These are phyloP conservation scores for Aspergillus taichungensis DNA, from an alignment of 495 filamentous ascomycete genomes.

Conservation along the genomic window DNA sequence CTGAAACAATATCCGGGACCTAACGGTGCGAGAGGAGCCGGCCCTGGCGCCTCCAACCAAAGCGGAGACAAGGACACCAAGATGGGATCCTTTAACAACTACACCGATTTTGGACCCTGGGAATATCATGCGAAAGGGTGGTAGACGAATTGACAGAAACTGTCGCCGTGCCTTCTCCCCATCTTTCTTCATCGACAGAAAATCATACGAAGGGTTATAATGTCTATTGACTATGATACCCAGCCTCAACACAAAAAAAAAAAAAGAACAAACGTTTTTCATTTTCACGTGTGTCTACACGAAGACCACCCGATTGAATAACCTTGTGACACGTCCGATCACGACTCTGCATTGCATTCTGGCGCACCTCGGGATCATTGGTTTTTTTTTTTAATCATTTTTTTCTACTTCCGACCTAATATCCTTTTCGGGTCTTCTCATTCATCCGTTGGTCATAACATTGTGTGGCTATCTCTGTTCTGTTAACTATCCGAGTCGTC, in stretches of 20 bases:
- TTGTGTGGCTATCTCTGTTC: conserved; percentile 23
- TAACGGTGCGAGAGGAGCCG: conserved; percentile 16
- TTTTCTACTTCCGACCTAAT: conserved; percentile 1
- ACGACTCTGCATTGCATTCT: conserved; percentile 42
- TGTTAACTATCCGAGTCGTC: conserved; percentile 10
- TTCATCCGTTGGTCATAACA: conserved; percentile 8
- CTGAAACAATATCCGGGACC: conserved; percentile 62
- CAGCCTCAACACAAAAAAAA: conserved; percentile 2
- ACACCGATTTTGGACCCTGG: conserved; percentile 54
- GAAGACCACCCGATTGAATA: conserved; percentile 18
- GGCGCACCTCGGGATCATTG: conserved; percentile 33
- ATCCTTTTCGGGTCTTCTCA: conserved; percentile 3
- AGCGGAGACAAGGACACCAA: conserved; percentile 39
- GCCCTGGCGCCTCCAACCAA: conserved; percentile 11
- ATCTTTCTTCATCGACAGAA: too few relatives aligned
- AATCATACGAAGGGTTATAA: not conserved
- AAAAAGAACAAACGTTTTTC: not conserved
- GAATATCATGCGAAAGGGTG: conserved; percentile 66
- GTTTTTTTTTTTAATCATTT: conserved; percentile 26
- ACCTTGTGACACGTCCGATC: conserved; percentile 35
- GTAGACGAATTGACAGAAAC: conserved; percentile 26
- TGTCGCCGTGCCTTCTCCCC: too few relatives aligned
- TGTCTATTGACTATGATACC: conserved; percentile 26
- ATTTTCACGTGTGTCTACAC: conserved; percentile 5
- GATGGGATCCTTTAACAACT: conserved; percentile 57